Conservation (phyloP, 1,284 basidiomycete species). For the Trametes polyzona region DNA sequence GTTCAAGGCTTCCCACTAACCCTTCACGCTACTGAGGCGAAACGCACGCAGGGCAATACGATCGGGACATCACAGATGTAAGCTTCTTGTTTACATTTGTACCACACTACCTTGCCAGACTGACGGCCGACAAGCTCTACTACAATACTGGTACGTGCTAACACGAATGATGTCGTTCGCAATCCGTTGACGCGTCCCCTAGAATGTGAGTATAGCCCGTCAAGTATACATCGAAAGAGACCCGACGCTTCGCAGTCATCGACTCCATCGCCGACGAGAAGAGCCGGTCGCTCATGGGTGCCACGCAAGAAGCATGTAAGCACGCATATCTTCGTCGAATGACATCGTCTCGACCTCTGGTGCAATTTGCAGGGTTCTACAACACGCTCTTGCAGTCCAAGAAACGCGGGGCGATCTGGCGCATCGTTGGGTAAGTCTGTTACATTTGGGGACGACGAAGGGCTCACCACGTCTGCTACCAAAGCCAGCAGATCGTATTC, state of each 20-base stretch:
- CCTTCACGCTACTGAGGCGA: background rate
- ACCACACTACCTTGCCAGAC: no score
- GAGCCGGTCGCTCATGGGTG: constrained; percentile 62
- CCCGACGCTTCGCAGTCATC: constrained; percentile 45
- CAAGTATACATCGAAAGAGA: background rate
- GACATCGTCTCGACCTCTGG: background rate
- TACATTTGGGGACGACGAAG: no score
- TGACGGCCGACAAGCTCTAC: constrained; percentile 48
- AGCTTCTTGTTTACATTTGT: no score
- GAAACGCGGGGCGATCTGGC: constrained; percentile 58
- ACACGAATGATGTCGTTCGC: no score
- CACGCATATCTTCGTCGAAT: background rate
- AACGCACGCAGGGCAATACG: constrained; percentile 62
- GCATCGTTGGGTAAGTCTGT: constrained; percentile 54
- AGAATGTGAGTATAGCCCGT: constrained; percentile 43
- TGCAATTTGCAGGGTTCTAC: constrained; percentile 51
- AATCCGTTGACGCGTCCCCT: background rate
- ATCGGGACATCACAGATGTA: constrained; percentile 65
- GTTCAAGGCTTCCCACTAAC: no score
- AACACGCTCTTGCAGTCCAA: constrained; percentile 52
- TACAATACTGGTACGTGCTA: constrained; percentile 54
- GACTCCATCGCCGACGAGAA: constrained; percentile 46
- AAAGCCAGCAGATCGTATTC: constrained; percentile 56
- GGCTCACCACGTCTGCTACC: background rate
- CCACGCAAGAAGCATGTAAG: constrained; percentile 59